phyloP scores from a whole-genome alignment of 345 rosid genomes.

The Populus nigra region DNA sequence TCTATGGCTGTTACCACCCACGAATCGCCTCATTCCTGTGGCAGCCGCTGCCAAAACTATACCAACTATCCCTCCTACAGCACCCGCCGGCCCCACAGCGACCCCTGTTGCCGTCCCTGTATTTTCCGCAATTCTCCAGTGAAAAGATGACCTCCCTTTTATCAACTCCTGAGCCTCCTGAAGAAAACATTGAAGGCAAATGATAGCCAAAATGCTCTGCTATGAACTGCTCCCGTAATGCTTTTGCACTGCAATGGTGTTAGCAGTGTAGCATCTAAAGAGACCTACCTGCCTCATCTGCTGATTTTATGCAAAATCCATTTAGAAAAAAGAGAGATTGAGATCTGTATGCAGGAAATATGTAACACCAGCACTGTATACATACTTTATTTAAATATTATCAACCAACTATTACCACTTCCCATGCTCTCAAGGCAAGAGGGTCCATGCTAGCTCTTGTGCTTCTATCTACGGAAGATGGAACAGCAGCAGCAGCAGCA shows the following conservation, averaged over 20 bases:
- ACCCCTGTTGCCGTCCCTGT: no score
- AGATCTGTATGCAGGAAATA: not conserved
- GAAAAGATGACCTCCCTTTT: no score
- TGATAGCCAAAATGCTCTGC: not conserved
- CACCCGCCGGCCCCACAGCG: no score
- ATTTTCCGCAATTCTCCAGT: no score
- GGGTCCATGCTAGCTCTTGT: constrained; percentile 46
- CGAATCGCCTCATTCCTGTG: no score
- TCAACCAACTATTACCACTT: constrained; percentile 43
- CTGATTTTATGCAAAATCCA: constrained; percentile 8
- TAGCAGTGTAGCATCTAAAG: constrained; percentile 38
- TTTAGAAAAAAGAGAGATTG: not conserved
- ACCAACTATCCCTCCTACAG: no score
- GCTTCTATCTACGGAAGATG: constrained; percentile 51
- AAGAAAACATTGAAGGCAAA: constrained; percentile 6
- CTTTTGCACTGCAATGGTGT: constrained; percentile 30
- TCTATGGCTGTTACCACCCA: no score
- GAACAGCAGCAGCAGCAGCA: constrained; percentile 11
- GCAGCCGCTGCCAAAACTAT: no score
- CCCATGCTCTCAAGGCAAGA: constrained; percentile 71
- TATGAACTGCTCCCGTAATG: constrained; percentile 28
- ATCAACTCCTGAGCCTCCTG: constrained; percentile 55
- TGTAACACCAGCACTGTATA: not conserved
- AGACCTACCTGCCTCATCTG: constrained; percentile 32
- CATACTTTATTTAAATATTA: not conserved